Percentiles rank a stretch among this genome's conserved stretches.
These are phyloP conservation scores for Fraxinus latifolia DNA, from an alignment of 305 asterid genomes.

Conservation along the genomic window DNA sequence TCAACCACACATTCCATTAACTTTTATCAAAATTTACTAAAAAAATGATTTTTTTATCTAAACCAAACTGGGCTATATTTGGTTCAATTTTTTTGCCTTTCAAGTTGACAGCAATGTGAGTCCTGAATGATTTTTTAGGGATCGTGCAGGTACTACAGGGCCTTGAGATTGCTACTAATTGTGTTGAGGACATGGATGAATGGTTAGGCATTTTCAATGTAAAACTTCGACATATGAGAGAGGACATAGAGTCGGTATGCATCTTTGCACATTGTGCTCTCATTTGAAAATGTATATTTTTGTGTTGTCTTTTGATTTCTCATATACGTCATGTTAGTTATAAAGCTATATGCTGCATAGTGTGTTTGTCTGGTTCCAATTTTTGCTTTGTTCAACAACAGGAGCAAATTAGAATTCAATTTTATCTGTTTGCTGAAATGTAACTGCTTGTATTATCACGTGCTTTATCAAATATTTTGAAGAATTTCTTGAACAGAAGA, in stretches of 20 bases:
- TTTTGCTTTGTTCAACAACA: not conserved
- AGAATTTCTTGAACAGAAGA: not conserved
- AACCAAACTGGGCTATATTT: not conserved
- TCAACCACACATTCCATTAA: not conserved
- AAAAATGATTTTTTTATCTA: not conserved
- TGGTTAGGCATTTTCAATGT: constrained; percentile 87
- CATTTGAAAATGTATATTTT: constrained; percentile 22
- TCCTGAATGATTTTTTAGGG: not conserved
- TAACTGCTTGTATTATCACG: not conserved
- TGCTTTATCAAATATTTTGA: constrained; percentile 10
- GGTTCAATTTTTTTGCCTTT: constrained; percentile 11
- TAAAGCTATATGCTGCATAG: constrained; percentile 4
- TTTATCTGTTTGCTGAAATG: not conserved
- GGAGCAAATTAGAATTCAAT: not conserved
- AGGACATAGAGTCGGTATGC: constrained; percentile 91
- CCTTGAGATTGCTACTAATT: constrained; percentile 74
- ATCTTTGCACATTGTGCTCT: constrained; percentile 24
- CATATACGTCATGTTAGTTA: constrained; percentile 8
- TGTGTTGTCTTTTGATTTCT: not conserved
- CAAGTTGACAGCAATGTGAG: constrained; percentile 2
- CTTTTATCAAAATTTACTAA: not conserved
- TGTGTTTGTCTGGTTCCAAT: constrained; percentile 19
- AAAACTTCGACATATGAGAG: constrained; percentile 94
- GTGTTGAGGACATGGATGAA: constrained; percentile 98
- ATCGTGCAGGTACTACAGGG: constrained; percentile 74